Evolutionary conservation across 257 asterid genomes (phyloP).

Genomic region (Ilex asprella): DNA sequence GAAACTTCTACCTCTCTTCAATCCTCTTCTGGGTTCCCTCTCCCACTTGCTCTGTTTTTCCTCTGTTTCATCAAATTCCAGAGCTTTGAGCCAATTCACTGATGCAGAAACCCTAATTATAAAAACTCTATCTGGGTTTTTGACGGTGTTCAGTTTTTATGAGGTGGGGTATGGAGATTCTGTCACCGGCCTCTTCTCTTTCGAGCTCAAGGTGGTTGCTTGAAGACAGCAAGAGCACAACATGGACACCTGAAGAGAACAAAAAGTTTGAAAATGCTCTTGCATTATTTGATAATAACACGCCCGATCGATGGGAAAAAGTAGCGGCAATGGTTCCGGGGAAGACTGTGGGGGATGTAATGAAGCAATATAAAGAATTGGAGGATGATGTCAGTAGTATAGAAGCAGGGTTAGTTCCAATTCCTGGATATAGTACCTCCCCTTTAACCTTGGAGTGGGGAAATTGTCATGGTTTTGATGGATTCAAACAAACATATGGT

Average conservation of each 20-base stretch:
- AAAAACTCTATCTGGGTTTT: background rate
- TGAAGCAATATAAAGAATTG: constrained; percentile 68
- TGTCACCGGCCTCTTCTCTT: constrained; percentile 52
- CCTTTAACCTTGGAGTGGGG: constrained; percentile 86
- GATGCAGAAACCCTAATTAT: background rate
- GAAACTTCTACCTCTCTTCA: constrained; percentile 36
- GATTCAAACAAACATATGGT: constrained; percentile 34
- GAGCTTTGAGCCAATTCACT: background rate
- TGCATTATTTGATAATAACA: constrained; percentile 68
- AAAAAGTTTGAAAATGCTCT: constrained; percentile 89
- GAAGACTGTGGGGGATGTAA: constrained; percentile 68
- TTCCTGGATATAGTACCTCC: constrained; percentile 58
- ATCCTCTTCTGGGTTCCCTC: constrained; percentile 8
- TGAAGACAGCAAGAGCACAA: constrained; percentile 43
- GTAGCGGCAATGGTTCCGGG: constrained; percentile 95
- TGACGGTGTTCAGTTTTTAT: constrained; percentile 10
- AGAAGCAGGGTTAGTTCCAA: constrained; percentile 79
- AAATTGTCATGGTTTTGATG: constrained; percentile 34
- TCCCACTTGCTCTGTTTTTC: background rate
- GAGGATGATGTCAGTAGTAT: constrained; percentile 85
- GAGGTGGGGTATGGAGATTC: constrained; percentile 80
- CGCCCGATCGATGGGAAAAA: constrained; percentile 85
- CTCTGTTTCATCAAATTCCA: constrained; percentile 16
- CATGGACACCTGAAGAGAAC: constrained; percentile 86
- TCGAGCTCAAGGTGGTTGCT: constrained; percentile 50